Evolutionary conservation across 1,139 yeast species (phyloP), one percentile per base, ranked within the genome.

Genomic region (Sugiyamaella xylanicola): DNA sequence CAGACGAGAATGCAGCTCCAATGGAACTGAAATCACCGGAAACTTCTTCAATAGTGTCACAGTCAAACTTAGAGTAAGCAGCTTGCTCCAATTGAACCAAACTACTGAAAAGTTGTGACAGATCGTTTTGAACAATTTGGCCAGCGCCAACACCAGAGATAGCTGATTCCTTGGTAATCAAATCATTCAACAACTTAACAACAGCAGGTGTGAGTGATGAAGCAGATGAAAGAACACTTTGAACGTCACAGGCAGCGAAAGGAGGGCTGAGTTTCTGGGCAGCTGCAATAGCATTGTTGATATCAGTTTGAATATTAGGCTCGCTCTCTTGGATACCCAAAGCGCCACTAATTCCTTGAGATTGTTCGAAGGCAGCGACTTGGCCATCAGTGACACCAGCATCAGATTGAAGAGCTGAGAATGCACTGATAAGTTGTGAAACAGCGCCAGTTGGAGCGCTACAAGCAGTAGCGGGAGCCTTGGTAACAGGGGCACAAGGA

Each of bases 331-430:
- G 62, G 49, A 60, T 54, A n/a, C 53, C 44, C 22, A 59, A 25
- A 29, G 64, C 64, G 35, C 61, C 64, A 46, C 44, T 37, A 16
- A 60, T 47, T 36, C 63, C 63, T 25, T 48, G 51, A 15, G 51
- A 48, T 39, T 48, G 11, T 20, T 48, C 45, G 16, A 48, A 48
- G 13, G 37, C 35, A 8, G 19, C 25, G 17, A 48, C 51, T 4
- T 27, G 43, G 15, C 25, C 37, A 36, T 48, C 51, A 20, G 51
- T 48, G 22, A 25, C 45, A 13, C 43, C n/a, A 11, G 51, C 16
- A 22, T 48, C 51, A 1, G 51, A 48, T 48, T 48, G 45, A 21
- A 48, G 45, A 15, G 51, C 51, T 7, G 44, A 15, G 27, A 48
- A 48, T n/a, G 51, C 51, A 37, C 51, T 48, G 21, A 48, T 32